Conservation (phyloP, 2,329 filamentous ascomycete genomes). For the Fusarium cicatricum region DNA sequence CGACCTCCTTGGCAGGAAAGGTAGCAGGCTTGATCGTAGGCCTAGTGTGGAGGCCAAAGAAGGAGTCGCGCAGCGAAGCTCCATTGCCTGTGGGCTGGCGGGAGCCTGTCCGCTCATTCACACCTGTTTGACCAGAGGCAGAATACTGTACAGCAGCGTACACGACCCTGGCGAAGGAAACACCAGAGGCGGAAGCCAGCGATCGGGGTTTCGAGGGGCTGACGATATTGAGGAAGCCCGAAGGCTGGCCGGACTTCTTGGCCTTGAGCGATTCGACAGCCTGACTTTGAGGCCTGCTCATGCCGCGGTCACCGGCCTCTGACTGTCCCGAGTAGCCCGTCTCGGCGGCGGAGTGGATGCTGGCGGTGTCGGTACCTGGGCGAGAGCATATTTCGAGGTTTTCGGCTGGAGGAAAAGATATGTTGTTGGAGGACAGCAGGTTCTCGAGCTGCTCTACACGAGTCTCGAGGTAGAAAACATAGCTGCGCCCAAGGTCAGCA, state of each 20-base stretch:
- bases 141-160: constrained; percentile 89
- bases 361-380: constrained; percentile 50
- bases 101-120: constrained; percentile 36
- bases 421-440: constrained; percentile 72
- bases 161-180: constrained; percentile 93
- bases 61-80: constrained; percentile 91
- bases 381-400: constrained; percentile 72
- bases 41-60: constrained; percentile 94
- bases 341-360: constrained; percentile 45
- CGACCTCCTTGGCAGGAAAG: constrained; percentile 82
- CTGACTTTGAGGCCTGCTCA: constrained; percentile 42
- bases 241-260: constrained; percentile 46
- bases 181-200: constrained; percentile 85
- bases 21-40: constrained; percentile 85
- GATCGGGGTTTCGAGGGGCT: constrained; percentile 81
- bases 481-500: constrained; percentile 59
- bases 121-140: constrained; percentile 67
- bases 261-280: constrained; percentile 46
- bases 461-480: constrained; percentile 94
- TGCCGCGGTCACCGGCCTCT: constrained; percentile 41
- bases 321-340: constrained; percentile 47
- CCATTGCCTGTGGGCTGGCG: constrained; percentile 53
- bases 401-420: constrained; percentile 76
- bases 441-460: constrained; percentile 84
- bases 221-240: constrained; percentile 76